These are phyloP conservation scores for Fusarium concolor DNA, from an alignment of 2,329 filamentous ascomycete species.

Conservation along the genomic window DNA sequence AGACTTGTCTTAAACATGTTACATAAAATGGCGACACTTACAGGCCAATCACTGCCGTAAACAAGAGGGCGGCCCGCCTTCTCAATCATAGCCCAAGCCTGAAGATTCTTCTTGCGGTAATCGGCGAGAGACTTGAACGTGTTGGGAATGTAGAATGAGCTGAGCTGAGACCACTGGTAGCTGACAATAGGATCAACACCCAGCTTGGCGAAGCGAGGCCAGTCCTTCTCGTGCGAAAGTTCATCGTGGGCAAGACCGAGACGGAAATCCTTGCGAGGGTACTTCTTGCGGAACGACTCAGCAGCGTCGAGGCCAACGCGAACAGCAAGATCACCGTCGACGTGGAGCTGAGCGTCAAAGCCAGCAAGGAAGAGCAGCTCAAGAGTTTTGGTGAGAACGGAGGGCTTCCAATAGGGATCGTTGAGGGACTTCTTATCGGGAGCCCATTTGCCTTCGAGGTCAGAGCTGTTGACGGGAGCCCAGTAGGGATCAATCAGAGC, in stretches of 20 bases:
- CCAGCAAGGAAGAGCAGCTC: constrained; percentile 38
- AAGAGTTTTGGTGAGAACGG: constrained; percentile 40
- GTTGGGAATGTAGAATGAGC: constrained; percentile 42
- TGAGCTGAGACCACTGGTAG: constrained; percentile 47
- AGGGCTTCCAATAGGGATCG: constrained; percentile 42
- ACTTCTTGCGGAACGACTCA: constrained; percentile 38
- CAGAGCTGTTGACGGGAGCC: constrained; percentile 34
- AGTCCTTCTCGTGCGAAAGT: constrained; percentile 40
- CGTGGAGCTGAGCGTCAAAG: constrained; percentile 43
- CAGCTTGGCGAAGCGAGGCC: constrained; percentile 42
- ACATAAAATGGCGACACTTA: constrained; percentile 12
- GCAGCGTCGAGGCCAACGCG: constrained; percentile 42
- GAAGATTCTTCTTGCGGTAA: constrained; percentile 45
- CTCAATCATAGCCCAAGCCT: constrained; percentile 39
- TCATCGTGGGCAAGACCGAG: constrained; percentile 45
- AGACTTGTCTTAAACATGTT: not conserved
- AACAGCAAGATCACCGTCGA: constrained; percentile 44
- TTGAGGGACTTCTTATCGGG: constrained; percentile 43
- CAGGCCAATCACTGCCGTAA: constrained; percentile 47
- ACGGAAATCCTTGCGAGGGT: constrained; percentile 33
- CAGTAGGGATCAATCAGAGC: constrained; percentile 46
- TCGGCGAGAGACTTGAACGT: constrained; percentile 40
- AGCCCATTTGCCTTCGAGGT: constrained; percentile 29
- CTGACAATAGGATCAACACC: constrained; percentile 43
- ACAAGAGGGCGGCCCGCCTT: constrained; percentile 32